Evolutionary conservation across 2,329 filamentous ascomycete species (phyloP).

Genomic region (Nigrograna mackinnonii): DNA sequence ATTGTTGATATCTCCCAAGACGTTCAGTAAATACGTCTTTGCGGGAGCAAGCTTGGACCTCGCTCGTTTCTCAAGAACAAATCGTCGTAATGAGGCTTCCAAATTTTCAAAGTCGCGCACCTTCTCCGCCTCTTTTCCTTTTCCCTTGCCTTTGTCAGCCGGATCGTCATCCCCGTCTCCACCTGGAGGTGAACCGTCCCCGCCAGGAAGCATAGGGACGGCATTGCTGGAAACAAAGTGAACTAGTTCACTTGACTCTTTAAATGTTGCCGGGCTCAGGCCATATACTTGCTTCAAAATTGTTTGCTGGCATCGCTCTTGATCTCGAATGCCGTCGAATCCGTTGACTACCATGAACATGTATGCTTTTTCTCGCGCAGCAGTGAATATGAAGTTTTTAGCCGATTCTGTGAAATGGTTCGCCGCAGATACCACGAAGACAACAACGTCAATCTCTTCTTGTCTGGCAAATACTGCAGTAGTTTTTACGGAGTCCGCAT

Average conservation of each 20-base stretch:
- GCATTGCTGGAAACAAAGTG: conserved; percentile 98
- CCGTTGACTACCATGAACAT: conserved; percentile 99
- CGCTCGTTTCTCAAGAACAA: conserved; percentile 93
- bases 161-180: conserved; percentile 46
- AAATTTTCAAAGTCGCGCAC: conserved; percentile 86
- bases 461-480: conserved; percentile 96
- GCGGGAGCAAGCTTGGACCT: conserved; percentile 94
- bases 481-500: conserved; percentile 94
- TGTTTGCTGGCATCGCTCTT: conserved; percentile 87
- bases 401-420: conserved; percentile 98
- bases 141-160: conserved; percentile 68
- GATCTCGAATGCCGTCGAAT: conserved; percentile 91
- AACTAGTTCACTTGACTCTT: conserved; percentile 89
- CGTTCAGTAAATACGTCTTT: conserved; percentile 92
- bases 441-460: conserved; percentile 97
- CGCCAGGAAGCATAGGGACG: conserved; percentile 71
- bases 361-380: conserved; percentile 95
- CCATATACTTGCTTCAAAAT: conserved; percentile 86
- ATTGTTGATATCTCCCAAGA: conserved; percentile 82
- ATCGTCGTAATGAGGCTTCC: conserved; percentile 85
- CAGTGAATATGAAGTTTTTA: conserved; percentile 97
- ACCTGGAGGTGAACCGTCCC: conserved; percentile 34
- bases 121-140: conserved; percentile 72
- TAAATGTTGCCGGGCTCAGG: conserved; percentile 90
- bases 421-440: conserved; percentile 95